These are phyloP conservation scores for Chalaropsis ovoidea DNA, from an alignment of 2,329 filamentous ascomycete genomes.

Conservation along the genomic window DNA sequence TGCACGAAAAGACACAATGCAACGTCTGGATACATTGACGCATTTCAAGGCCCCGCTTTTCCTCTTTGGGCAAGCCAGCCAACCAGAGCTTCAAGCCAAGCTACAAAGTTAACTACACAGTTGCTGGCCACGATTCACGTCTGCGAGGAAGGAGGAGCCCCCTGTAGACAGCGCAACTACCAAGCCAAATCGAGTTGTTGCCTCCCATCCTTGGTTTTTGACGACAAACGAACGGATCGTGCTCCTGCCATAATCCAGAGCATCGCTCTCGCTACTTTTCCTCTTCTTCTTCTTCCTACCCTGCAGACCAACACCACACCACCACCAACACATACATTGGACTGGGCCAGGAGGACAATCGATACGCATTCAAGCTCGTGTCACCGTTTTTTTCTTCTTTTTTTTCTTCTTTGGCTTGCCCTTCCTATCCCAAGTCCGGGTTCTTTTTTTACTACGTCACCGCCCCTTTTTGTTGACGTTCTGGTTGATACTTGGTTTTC, in stretches of 20 bases:
- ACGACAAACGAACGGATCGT: slow-evolving; percentile 12
- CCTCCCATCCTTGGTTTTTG: background rate
- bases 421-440: background rate
- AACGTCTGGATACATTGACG: background rate
- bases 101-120: background rate
- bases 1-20: background rate
- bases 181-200: background rate
- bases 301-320: background rate
- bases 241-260: slow-evolving; percentile 8
- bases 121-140: background rate
- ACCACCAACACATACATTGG: background rate
- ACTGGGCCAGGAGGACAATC: background rate
- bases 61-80: background rate
- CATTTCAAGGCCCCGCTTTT: slow-evolving; percentile 1
- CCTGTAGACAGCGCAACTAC: no score
- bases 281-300: background rate
- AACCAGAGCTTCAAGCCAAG: background rate
- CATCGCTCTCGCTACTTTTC: background rate
- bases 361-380: background rate
- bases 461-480: slow-evolving; percentile 13
- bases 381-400: background rate
- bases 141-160: no score
- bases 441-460: background rate
- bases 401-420: background rate
- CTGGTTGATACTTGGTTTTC: background rate